Conservation (phyloP, 371 early-diverging fungal genomes). For the Rhizopus delemar region DNA sequence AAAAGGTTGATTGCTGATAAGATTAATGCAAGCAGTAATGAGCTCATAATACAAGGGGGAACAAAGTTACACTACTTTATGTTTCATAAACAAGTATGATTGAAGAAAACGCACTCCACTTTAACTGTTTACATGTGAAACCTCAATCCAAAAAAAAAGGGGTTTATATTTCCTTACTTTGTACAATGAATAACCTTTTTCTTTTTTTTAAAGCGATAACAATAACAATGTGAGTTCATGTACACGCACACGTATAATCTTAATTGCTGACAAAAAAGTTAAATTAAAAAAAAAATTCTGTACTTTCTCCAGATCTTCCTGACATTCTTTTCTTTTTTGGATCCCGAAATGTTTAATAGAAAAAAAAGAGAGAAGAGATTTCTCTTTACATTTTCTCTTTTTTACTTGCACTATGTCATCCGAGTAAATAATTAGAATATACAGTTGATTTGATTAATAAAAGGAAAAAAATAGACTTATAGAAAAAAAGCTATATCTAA, state of each 20-base stretch:
- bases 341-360: background rate
- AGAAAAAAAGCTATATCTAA: background rate
- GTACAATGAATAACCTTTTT: too few species aligned
- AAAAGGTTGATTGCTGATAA: too few species aligned
- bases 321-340: conserved; percentile 2
- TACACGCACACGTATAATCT: background rate
- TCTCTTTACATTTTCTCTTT: conserved; percentile 5
- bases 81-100: too few species aligned
- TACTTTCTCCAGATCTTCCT: conserved; percentile 5
- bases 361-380: background rate
- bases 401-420: background rate
- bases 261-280: conserved; percentile 1
- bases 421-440: background rate
- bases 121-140: background rate
- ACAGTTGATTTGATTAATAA: background rate
- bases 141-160: background rate
- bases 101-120: too few species aligned
- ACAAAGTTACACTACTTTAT: too few species aligned
- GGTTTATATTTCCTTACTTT: too few species aligned
- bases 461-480: background rate
- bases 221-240: too few species aligned
- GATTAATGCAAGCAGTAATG: too few species aligned
- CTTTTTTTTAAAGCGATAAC: too few species aligned
- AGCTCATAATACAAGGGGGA: too few species aligned
- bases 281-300: conserved; percentile 5